phyloP scores from a whole-genome alignment of 31 red algal genomes.

The Odonthalia washingtoniensis region DNA sequence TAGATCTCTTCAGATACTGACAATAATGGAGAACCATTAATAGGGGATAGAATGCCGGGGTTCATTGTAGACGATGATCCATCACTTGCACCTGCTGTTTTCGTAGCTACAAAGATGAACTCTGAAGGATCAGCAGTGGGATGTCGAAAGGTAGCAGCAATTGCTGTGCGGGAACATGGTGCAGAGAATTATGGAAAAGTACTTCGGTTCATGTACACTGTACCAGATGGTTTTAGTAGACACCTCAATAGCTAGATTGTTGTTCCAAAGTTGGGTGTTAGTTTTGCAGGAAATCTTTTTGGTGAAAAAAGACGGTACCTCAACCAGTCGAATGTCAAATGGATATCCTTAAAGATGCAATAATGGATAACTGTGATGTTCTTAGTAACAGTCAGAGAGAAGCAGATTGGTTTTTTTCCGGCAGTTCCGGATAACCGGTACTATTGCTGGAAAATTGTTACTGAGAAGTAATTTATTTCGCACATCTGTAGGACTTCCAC shows the following conservation, averaged over 20 bases:
- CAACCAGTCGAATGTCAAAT: not conserved
- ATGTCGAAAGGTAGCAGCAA: not conserved
- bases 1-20: not conserved
- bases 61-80: slow-evolving; percentile 18
- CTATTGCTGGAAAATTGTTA: not conserved
- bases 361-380: not conserved
- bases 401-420: slow-evolving; percentile 30
- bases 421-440: slow-evolving; percentile 42
- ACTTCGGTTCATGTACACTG: slow-evolving; percentile 5
- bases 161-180: slow-evolving; percentile 17
- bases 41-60: not conserved
- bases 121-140: not conserved
- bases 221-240: not conserved
- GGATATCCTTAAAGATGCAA: not conserved
- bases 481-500: not conserved
- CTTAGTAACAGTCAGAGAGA: not conserved
- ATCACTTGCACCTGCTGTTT: slow-evolving; percentile 5
- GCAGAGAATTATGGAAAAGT: slow-evolving; percentile 40
- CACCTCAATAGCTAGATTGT: slow-evolving; percentile 28
- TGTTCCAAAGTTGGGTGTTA: not conserved
- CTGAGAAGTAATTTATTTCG: slow-evolving; percentile 4
- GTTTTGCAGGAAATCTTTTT: not conserved
- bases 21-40: not conserved
- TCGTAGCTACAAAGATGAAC: slow-evolving; percentile 25
- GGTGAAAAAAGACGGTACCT: not conserved